Base-by-base conservation (phyloP, 805 yeast genomes). In the Pichia occidentalis region DNA sequence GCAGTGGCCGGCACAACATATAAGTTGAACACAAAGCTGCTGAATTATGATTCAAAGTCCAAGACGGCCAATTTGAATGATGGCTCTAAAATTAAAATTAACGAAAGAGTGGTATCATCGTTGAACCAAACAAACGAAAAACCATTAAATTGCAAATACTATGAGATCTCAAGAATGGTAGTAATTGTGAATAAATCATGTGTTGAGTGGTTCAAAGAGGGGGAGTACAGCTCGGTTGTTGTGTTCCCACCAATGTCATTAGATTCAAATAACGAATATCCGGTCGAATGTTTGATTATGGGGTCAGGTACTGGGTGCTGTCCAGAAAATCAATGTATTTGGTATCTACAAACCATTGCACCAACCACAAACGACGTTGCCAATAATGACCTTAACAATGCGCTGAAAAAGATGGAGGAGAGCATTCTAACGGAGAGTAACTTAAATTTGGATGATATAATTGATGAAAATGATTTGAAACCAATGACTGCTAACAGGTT, bases 1-100 rank as follows among this genome's bases (percentile, higher is more conserved):
- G 98, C 98, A 11, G 97, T 90, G 45, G 97, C 92, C 14, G 97
- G 97, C 38, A 82, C 97, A 38, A 85, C 94, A 24, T 90, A 92
- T 63, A 86, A 87, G 59, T 68, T 90, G 39, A 77, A 80, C 54
- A 80, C 92, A 12, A 64, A 69, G 27, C 60, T 90, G 36, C 63
- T 63, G 5, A 73, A 75, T 25, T 86, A 67, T 61, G 90, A 90
- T 56, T 75, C 80, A 24, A 63, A 58, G 20, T 64, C 75, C 22
- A 80, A 83, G 52, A 65, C 77, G 18, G 96, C 95, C 7, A 65
- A 66, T 27, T 77, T 85, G 47, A 66, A 72, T 42, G 96, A 88
- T 57, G 92, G 94, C 22, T 72, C 87, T 13, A 64, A 67, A 35
- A 79, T 86, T 24, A 73, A 70, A 44, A 84, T 90, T 33, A 71